Conservation (phyloP, 495 filamentous ascomycete genomes). For the Podospora australis region DNA sequence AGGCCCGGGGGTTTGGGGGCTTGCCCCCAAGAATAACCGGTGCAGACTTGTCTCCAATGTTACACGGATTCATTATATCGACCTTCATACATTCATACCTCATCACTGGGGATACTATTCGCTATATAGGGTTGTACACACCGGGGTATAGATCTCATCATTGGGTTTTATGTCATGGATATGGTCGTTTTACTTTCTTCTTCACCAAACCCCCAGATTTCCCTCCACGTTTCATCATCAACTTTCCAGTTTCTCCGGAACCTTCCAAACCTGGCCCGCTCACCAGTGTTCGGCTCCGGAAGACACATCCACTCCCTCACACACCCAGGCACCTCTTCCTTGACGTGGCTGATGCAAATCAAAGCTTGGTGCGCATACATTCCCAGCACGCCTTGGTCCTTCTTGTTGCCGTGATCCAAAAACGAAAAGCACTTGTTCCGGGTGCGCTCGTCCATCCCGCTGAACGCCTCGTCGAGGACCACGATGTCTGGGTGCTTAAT, state of each 20-base stretch:
- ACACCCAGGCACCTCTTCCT: slow-evolving; percentile 77
- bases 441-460: slow-evolving; percentile 77
- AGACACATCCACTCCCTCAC: slow-evolving; percentile 76
- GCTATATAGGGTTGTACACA: too few relatives aligned
- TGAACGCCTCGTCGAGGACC: slow-evolving; percentile 89
- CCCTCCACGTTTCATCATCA: slow-evolving; percentile 48
- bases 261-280: slow-evolving; percentile 50
- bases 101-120: too few relatives aligned
- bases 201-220: slow-evolving; percentile 53
- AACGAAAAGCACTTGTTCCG: slow-evolving; percentile 78
- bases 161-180: too few relatives aligned
- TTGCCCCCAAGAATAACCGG: too few relatives aligned
- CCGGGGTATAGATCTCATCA: too few relatives aligned
- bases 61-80: too few relatives aligned
- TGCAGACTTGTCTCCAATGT: too few relatives aligned
- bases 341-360: slow-evolving; percentile 81
- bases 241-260: slow-evolving; percentile 50
- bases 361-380: slow-evolving; percentile 66
- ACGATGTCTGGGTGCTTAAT: slow-evolving; percentile 80
- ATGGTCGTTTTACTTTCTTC: background rate
- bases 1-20: too few relatives aligned
- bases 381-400: slow-evolving; percentile 39
- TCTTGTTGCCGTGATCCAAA: slow-evolving; percentile 55
- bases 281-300: slow-evolving; percentile 54
- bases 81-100: too few relatives aligned